Conservation (phyloP, 805 yeast species). For the Nakazawaea anatomiae region DNA sequence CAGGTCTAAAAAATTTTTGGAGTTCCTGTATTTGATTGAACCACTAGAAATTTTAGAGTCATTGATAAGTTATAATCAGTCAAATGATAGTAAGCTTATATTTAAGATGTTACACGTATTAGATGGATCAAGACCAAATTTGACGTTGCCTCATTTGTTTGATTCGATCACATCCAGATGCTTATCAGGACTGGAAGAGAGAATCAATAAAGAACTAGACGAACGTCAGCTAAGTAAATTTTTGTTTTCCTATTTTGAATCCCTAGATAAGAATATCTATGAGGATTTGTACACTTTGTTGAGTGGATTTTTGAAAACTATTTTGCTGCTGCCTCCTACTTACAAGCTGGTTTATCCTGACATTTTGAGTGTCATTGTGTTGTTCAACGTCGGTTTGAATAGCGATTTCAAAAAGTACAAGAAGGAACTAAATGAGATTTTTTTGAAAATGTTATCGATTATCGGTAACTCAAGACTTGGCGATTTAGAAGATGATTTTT, state of each 20-base stretch:
- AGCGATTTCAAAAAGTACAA: constrained; percentile 6
- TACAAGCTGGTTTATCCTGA: constrained; percentile 48
- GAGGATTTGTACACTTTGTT: constrained; percentile 72
- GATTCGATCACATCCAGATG: constrained; percentile 47
- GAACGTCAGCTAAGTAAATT: constrained; percentile 44
- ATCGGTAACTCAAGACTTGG: constrained; percentile 2
- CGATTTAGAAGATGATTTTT: not conserved
- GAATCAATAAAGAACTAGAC: constrained; percentile 44
- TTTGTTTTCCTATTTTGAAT: constrained; percentile 52
- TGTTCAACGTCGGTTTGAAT: constrained; percentile 48
- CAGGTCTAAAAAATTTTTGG: constrained; percentile 60
- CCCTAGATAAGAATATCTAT: constrained; percentile 69
- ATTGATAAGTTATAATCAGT: constrained; percentile 25
- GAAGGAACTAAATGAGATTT: constrained; percentile 32
- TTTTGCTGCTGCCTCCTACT: constrained; percentile 35
- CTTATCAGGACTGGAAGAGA: constrained; percentile 20
- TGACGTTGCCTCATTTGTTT: constrained; percentile 65
- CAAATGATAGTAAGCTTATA: constrained; percentile 24
- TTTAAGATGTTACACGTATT: constrained; percentile 67
- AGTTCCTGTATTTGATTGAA: constrained; percentile 58
- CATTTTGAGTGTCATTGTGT: constrained; percentile 44
- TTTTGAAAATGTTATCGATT: constrained; percentile 23
- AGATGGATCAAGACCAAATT: constrained; percentile 78
- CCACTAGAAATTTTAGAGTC: constrained; percentile 69
- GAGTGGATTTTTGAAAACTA: constrained; percentile 54